These are phyloP conservation scores for Penicillium dipodomyicola DNA, from an alignment of 495 filamentous ascomycete genomes.

Conservation along the genomic window DNA sequence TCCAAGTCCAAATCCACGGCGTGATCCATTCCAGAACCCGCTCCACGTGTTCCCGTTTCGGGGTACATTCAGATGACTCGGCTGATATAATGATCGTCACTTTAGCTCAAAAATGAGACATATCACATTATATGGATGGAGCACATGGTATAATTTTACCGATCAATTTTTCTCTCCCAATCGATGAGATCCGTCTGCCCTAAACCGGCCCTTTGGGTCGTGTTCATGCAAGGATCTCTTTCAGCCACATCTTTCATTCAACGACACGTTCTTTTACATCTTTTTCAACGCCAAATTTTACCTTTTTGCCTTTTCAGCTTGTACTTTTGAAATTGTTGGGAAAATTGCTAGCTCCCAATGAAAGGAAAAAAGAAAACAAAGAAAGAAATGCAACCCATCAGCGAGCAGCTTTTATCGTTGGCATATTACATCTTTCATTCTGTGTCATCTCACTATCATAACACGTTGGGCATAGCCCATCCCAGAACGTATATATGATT, in stretches of 20 bases:
- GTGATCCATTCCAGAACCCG: background rate
- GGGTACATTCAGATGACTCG: background rate
- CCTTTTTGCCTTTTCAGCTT: background rate
- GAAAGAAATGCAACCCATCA: background rate
- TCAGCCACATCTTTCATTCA: background rate
- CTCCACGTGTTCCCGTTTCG: conserved; percentile 4
- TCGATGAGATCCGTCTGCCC: background rate
- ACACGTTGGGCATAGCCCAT: too few species aligned
- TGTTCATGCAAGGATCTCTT: background rate
- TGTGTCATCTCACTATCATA: too few species aligned
- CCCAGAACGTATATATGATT: too few species aligned
- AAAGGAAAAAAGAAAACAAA: background rate
- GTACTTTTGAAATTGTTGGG: background rate
- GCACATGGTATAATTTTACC: background rate
- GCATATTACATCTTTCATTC: background rate
- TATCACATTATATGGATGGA: background rate
- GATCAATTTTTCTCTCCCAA: background rate
- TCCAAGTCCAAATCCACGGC: background rate
- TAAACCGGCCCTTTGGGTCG: background rate
- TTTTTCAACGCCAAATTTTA: background rate
- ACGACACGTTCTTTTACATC: background rate
- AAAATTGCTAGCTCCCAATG: background rate
- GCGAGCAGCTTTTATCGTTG: background rate
- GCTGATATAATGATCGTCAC: background rate
- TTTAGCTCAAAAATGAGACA: background rate